These are phyloP conservation scores for Mycena maculata DNA, from an alignment of 768 basidiomycete genomes.

Conservation along the genomic window DNA sequence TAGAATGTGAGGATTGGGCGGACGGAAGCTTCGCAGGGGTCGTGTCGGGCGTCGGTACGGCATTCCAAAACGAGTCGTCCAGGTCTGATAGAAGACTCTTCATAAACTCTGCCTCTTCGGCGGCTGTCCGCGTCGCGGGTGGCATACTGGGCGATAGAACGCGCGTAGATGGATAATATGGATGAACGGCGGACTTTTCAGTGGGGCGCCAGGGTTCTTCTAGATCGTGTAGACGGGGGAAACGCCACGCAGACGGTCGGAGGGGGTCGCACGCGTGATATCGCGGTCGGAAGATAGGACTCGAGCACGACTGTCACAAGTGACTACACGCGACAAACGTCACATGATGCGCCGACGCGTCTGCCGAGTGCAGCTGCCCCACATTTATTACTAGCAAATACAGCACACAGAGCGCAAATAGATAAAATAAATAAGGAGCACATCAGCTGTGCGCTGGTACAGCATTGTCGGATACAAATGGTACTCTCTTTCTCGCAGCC, in stretches of 20 bases:
- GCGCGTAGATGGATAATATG: neutral
- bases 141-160: constrained; percentile 40
- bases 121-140: constrained; percentile 46
- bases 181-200: neutral
- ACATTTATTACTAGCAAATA: neutral
- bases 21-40: constrained; percentile 43
- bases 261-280: constrained; percentile 13
- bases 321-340: no score
- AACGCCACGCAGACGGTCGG: neutral
- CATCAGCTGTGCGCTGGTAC: neutral
- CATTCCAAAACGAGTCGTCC: constrained; percentile 64
- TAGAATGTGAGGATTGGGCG: constrained; percentile 2
- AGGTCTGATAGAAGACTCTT: constrained; percentile 62
- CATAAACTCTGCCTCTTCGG: constrained; percentile 73
- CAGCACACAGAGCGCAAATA: constrained; percentile 4
- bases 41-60: constrained; percentile 51
- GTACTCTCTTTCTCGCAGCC: constrained; percentile 26
- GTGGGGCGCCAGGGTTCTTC: neutral
- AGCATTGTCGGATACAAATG: constrained; percentile 22
- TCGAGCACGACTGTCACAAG: no score
- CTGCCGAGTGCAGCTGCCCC: neutral
- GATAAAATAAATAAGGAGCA: neutral
- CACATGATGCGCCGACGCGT: neutral
- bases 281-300: no score
- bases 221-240: neutral